phyloP scores from a whole-genome alignment of 257 asterid genomes.

The Phtheirospermum japonicum region DNA sequence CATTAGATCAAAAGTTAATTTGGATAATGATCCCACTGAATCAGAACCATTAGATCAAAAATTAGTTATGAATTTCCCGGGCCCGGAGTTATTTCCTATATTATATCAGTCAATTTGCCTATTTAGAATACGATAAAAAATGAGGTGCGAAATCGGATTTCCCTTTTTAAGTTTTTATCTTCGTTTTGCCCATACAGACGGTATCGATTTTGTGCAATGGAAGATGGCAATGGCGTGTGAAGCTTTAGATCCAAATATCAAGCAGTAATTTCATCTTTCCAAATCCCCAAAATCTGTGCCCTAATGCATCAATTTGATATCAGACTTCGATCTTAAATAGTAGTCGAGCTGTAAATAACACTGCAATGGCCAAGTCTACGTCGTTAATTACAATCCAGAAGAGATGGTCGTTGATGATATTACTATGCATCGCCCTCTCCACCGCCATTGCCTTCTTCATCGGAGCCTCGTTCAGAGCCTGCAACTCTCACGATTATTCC shows the following conservation, averaged over 20 bases:
- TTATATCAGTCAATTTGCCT: too few relatives aligned
- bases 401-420: slow-evolving; percentile 47
- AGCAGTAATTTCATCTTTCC: slow-evolving; percentile 9
- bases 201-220: not conserved
- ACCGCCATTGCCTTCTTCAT: slow-evolving; percentile 60
- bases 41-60: too few relatives aligned
- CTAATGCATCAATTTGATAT: slow-evolving; percentile 24
- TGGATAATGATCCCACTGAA: too few relatives aligned
- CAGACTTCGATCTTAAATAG: slow-evolving; percentile 21
- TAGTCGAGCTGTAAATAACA: not conserved
- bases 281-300: slow-evolving; percentile 21
- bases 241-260: slow-evolving; percentile 18
- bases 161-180: too few relatives aligned
- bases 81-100: too few relatives aligned
- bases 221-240: slow-evolving; percentile 4
- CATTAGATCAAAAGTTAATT: too few relatives aligned
- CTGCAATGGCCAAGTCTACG: slow-evolving; percentile 42
- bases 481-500: slow-evolving; percentile 37
- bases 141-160: too few relatives aligned
- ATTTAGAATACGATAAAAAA: too few relatives aligned
- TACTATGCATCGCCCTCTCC: slow-evolving; percentile 51
- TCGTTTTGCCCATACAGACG: too few relatives aligned
- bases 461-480: slow-evolving; percentile 61
- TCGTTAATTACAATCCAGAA: slow-evolving; percentile 35
- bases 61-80: too few relatives aligned